Base-by-base conservation (phyloP, 306 rosid genomes). In the Betula pendula region DNA sequence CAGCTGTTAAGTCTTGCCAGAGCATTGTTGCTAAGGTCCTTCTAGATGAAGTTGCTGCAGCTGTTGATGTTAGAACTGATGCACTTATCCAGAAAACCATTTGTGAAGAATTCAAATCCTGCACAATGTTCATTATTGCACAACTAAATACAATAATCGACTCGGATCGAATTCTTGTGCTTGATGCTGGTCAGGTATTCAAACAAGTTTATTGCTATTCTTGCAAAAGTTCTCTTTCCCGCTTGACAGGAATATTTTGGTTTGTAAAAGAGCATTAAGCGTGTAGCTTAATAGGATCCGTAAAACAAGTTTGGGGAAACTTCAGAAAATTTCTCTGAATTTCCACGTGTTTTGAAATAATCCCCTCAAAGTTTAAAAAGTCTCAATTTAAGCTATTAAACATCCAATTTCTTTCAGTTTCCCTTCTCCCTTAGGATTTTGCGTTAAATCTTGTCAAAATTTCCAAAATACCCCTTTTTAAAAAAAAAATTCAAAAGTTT, bases 31-130 rank as follows among this genome's bases (percentile, higher is more conserved):
- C 86, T 93, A 71, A 89, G 93, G 85, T 91, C 97, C 93, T 94
- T 62, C 88, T 94, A n/a, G 98, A 94, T 74, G 98, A 94, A 83
- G 97, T 97, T 42, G 91, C 98, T 16, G 97, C 98, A 66, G 89
- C 97, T 59, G 97, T 94, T 6, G 98, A 94, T 81, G 98, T 94
- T 75, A 81, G 88, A 70, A 94, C 98, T 0, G 98, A 94, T 69
- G 89, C 96, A 25, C 91, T 91, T 73, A 90, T 94, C 59, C 97
- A 92, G 86, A 87, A 91, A 83, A 91, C 97, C n/a, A 89, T 94
- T 72, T 81, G 96, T 42, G 93, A 89, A 76, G 97, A 91, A 77
- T 94, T 94, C 68, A 88, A 87, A 49, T 89, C 91, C 4, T 90
- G 96, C 87, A 90, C 97, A 6, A 94, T 94, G 98, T 84, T 94